Conservation (phyloP, 2,329 filamentous ascomycete species). For the Fusarium pseudoanthophilum region DNA sequence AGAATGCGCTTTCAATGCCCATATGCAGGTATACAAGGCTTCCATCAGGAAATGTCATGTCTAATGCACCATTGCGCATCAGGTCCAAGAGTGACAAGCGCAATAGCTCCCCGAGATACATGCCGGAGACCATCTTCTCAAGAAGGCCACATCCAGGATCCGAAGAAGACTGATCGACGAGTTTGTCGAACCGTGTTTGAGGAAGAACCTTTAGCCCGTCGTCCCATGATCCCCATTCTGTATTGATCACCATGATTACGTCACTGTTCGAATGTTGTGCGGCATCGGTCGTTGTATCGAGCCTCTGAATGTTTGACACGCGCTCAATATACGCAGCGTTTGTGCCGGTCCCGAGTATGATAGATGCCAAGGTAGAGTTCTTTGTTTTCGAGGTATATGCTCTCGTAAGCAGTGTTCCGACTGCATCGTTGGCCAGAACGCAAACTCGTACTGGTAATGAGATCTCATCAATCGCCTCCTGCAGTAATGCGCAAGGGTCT, state of each 20-base stretch:
- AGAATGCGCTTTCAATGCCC: neutral
- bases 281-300: fast-evolving
- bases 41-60: neutral
- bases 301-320: neutral
- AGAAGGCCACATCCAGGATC: constrained; percentile 3
- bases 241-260: constrained; percentile 1
- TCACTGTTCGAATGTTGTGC: fast-evolving
- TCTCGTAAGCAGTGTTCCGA: neutral
- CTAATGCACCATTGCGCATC: fast-evolving
- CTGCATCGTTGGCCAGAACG: constrained; percentile 7
- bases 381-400: neutral
- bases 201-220: neutral
- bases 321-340: constrained; percentile 9
- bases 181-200: constrained; percentile 5
- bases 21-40: neutral
- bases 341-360: constrained; percentile 1
- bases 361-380: neutral
- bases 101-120: constrained; percentile 4
- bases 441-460: neutral
- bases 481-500: constrained; percentile 4
- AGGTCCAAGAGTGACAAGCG: neutral
- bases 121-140: constrained; percentile 15
- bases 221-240: constrained; percentile 19
- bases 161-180: neutral
- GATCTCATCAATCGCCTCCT: neutral